Evolutionary conservation across 176 grass and related monocot species (phyloP).

Genomic region (Lolium rigidum): DNA sequence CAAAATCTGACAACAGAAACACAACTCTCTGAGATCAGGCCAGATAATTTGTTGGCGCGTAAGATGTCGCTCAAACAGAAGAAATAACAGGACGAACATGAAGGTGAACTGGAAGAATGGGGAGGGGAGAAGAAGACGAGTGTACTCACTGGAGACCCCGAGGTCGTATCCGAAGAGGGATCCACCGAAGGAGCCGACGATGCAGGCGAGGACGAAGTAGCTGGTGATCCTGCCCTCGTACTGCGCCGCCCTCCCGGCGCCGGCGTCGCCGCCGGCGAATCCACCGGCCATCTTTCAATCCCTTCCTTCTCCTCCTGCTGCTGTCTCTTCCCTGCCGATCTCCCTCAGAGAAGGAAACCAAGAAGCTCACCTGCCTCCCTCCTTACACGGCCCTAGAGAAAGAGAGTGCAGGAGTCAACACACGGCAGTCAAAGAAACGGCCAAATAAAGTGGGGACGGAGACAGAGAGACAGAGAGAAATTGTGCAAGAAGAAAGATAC

Average conservation of each 20-base stretch:
- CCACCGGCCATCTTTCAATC: conserved; percentile 67
- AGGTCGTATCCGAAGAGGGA: conserved; percentile 99
- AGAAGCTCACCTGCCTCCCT: neutral
- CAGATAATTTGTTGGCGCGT: neutral
- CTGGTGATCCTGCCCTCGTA: conserved; percentile 88
- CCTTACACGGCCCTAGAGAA: neutral
- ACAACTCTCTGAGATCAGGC: neutral
- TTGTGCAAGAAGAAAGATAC: conserved; percentile 18
- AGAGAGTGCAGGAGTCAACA: neutral
- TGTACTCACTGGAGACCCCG: conserved; percentile 83
- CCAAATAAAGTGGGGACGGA: neutral
- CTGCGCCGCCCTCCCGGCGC: conserved; percentile 57
- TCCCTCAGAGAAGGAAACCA: neutral
- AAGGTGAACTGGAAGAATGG: neutral
- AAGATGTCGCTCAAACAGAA: too few species aligned
- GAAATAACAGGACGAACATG: neutral
- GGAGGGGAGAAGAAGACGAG: too few species aligned
- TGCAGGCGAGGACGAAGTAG: conserved; percentile 90
- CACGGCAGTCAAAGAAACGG: conserved; percentile 22
- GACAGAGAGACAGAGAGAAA: neutral
- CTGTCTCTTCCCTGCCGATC: neutral
- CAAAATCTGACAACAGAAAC: neutral
- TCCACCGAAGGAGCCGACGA: conserved; percentile 92
- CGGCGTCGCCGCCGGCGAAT: conserved; percentile 51
- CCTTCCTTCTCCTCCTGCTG: neutral